Evolutionary conservation across 176 grass and related monocot genomes (phyloP).

Genomic region (Oryza longistaminata): DNA sequence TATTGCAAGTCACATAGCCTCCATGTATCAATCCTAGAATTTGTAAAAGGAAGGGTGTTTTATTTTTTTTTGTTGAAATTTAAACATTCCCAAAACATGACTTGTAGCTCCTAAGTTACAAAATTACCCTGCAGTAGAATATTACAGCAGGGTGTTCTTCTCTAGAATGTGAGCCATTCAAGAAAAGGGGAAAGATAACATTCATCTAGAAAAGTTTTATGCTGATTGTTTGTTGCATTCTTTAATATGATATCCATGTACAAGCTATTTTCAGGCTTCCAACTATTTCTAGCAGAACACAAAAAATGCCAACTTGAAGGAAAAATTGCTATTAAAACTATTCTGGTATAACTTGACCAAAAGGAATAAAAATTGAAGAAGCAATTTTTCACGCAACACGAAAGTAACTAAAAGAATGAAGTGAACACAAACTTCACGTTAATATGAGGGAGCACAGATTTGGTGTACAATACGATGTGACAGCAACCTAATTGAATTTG

Average conservation of each 20-base stretch:
- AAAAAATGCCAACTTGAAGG: conserved; percentile 23
- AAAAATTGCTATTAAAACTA: conserved; percentile 12
- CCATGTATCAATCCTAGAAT: neutral
- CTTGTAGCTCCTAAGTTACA: neutral
- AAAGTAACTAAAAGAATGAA: conserved; percentile 11
- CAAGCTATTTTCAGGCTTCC: conserved; percentile 24
- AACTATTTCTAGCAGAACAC: conserved; percentile 11
- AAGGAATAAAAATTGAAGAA: conserved; percentile 14
- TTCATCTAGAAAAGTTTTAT: conserved; percentile 23
- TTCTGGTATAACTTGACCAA: neutral
- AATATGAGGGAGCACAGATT: conserved; percentile 33
- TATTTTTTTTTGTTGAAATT: conserved; percentile 13
- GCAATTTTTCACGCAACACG: conserved; percentile 23
- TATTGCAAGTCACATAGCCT: no score
- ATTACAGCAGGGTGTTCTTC: conserved; percentile 14
- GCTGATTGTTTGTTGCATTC: conserved; percentile 20
- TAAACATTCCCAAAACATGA: conserved; percentile 2
- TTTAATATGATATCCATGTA: conserved; percentile 20
- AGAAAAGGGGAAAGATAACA: neutral
- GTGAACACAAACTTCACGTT: conserved; percentile 1
- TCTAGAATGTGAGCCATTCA: conserved; percentile 15
- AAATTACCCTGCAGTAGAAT: conserved; percentile 21
- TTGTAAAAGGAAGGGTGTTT: neutral
- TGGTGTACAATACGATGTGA: conserved; percentile 34
- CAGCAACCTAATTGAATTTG: conserved; percentile 34